Percentiles rank a stretch among this genome's conserved stretches.
These are phyloP conservation scores for Discostella pseudostelligera DNA, from an alignment of 108 stramenopile species.

Conservation along the genomic window DNA sequence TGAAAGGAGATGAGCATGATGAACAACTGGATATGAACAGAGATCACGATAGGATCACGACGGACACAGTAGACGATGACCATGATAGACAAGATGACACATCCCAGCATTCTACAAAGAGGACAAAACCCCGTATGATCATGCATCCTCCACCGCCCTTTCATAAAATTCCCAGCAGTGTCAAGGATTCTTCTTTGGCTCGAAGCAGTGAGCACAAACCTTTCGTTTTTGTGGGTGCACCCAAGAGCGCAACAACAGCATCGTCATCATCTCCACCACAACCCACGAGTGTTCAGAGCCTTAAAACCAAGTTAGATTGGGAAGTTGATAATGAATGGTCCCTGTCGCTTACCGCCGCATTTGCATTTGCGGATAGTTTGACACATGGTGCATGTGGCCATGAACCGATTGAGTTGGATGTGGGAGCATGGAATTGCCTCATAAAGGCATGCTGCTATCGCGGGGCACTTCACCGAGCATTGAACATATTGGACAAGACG, in stretches of 20 bases:
- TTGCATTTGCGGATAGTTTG: slow-evolving; percentile 83
- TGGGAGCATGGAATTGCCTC: slow-evolving; percentile 63
- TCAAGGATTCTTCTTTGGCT: slow-evolving; percentile 53
- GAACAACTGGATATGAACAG: slow-evolving; percentile 9
- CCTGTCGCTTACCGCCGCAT: slow-evolving; percentile 68
- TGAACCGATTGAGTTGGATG: slow-evolving; percentile 66
- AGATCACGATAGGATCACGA: slow-evolving; percentile 9
- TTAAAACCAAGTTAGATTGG: slow-evolving; percentile 62
- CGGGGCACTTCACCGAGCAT: slow-evolving; percentile 81
- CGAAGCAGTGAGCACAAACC: slow-evolving; percentile 41
- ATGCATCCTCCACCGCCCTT: slow-evolving; percentile 67
- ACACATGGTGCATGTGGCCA: slow-evolving; percentile 90
- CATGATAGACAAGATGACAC: slow-evolving; percentile 15
- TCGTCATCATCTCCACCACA: neutral
- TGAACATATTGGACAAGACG: slow-evolving; percentile 68
- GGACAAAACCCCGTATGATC: slow-evolving; percentile 50
- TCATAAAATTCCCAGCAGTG: slow-evolving; percentile 77
- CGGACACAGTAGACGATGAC: slow-evolving; percentile 17
- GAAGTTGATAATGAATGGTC: slow-evolving; percentile 76
- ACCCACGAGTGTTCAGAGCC: slow-evolving; percentile 7
- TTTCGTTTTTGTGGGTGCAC: slow-evolving; percentile 9
- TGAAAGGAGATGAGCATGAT: neutral
- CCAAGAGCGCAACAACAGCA: slow-evolving; percentile 1
- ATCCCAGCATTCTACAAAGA: slow-evolving; percentile 26
- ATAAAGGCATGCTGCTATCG: slow-evolving; percentile 82